These are phyloP conservation scores for Aureobasidium namibiae DNA, from an alignment of 2,329 filamentous ascomycete genomes.

Conservation along the genomic window DNA sequence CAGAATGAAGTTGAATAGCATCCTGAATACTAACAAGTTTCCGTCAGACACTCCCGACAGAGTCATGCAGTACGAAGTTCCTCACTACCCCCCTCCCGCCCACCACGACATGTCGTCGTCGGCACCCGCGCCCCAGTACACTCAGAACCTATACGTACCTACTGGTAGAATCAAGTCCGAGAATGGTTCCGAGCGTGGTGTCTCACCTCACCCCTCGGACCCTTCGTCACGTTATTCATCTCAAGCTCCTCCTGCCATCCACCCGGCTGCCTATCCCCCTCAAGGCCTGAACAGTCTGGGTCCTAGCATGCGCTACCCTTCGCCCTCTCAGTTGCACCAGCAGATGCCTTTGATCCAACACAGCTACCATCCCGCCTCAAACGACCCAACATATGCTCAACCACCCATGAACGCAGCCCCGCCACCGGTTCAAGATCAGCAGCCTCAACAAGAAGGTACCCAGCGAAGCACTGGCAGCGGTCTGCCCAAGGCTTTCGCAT, in stretches of 20 bases:
- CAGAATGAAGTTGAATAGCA: constrained; percentile 28
- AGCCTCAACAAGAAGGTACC: constrained; percentile 27
- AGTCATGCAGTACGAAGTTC: constrained; percentile 33
- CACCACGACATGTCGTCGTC: constrained; percentile 19
- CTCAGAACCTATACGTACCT: constrained; percentile 37
- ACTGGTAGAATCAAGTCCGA: constrained; percentile 48
- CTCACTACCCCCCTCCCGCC: constrained; percentile 22
- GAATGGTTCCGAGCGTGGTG: constrained; percentile 51
- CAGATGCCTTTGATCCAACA: constrained; percentile 49
- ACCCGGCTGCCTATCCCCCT: constrained; percentile 32
- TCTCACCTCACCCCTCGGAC: constrained; percentile 48
- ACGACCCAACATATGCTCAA: constrained; percentile 35
- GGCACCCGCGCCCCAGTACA: constrained; percentile 21
- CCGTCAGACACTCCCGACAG: constrained; percentile 24
- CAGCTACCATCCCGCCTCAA: constrained; percentile 43
- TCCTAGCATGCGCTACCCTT: constrained; percentile 47
- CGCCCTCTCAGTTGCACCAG: constrained; percentile 42
- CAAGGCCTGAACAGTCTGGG: constrained; percentile 42
- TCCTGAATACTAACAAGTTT: constrained; percentile 31
- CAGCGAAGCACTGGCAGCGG: constrained; percentile 34
- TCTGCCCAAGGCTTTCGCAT: constrained; percentile 72
- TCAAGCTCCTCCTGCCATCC: constrained; percentile 45
- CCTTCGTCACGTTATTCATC: constrained; percentile 50
- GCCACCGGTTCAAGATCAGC: constrained; percentile 25
- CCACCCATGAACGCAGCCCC: constrained; percentile 22